Percentiles rank a stretch among this genome's conserved stretches.
Evolutionary conservation across 1,284 basidiomycete genomes (phyloP).

Genomic region (Wallemia ichthyophaga): DNA sequence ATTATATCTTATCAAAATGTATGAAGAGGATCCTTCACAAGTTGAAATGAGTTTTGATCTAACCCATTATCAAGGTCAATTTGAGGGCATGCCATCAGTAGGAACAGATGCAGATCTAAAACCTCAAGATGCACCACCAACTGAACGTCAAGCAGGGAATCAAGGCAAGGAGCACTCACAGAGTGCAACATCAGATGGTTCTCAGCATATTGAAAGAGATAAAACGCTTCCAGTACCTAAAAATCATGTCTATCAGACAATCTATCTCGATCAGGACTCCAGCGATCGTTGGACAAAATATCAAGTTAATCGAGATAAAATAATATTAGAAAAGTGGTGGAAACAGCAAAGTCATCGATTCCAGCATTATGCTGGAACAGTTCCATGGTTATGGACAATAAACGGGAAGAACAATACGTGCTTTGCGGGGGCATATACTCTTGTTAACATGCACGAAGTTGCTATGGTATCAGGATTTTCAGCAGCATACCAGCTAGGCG

Average conservation of each 20-base stretch:
- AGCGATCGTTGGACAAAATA: slow-evolving; percentile 23
- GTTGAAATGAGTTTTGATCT: slow-evolving; percentile 30
- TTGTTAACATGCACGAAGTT: slow-evolving; percentile 27
- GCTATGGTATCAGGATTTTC: slow-evolving; percentile 29
- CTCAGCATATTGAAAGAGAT: slow-evolving; percentile 17
- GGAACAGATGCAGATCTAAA: neutral
- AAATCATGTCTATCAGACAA: slow-evolving; percentile 31
- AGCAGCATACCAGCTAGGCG: slow-evolving; percentile 28
- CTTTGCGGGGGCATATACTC: slow-evolving; percentile 19
- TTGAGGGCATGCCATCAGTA: neutral
- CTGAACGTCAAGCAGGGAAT: slow-evolving; percentile 19
- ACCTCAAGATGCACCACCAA: neutral
- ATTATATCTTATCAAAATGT: slow-evolving; percentile 28
- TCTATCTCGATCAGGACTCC: slow-evolving; percentile 27
- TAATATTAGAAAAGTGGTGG: slow-evolving; percentile 29
- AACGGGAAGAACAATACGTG: slow-evolving; percentile 24
- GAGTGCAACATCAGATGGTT: slow-evolving; percentile 22
- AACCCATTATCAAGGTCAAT: neutral
- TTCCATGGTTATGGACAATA: slow-evolving; percentile 30
- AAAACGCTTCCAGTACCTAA: slow-evolving; percentile 14
- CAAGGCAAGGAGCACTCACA: slow-evolving; percentile 25
- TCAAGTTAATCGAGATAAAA: slow-evolving; percentile 23
- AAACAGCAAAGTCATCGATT: slow-evolving; percentile 20
- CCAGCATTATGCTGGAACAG: slow-evolving; percentile 24
- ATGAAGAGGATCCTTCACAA: slow-evolving; percentile 24